These are phyloP conservation scores for Stagonosporopsis chrysanthemi DNA, from an alignment of 2,329 filamentous ascomycete species.

Conservation along the genomic window DNA sequence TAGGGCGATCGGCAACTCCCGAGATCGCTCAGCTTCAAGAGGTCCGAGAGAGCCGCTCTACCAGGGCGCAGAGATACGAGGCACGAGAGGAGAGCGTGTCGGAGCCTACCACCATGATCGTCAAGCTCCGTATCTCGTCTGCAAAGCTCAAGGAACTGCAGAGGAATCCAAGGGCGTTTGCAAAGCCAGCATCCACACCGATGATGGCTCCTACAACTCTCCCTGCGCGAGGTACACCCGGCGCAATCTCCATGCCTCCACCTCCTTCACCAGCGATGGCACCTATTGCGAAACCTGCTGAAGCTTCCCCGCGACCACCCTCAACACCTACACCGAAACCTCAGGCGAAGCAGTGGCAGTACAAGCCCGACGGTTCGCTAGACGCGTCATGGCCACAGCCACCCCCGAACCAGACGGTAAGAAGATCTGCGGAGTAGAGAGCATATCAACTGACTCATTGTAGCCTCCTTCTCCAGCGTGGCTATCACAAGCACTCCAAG, in stretches of 20 bases:
- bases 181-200: constrained; percentile 53
- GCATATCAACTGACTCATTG: constrained; percentile 24
- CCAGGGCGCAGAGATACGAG: constrained; percentile 66
- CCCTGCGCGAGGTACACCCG: constrained; percentile 60
- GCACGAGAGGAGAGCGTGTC: constrained; percentile 79
- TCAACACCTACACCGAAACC: constrained; percentile 49
- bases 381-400: constrained; percentile 68
- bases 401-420: constrained; percentile 69
- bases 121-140: constrained; percentile 77
- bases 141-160: constrained; percentile 74
- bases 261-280: constrained; percentile 57
- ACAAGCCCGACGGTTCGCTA: constrained; percentile 63
- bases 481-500: constrained; percentile 77
- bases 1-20: constrained; percentile 85
- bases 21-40: constrained; percentile 74
- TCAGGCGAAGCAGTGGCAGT: constrained; percentile 44
- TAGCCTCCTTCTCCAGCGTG: constrained; percentile 87
- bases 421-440: constrained; percentile 34
- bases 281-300: constrained; percentile 43
- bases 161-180: constrained; percentile 59
- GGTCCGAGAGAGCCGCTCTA: constrained; percentile 76
- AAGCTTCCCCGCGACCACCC: constrained; percentile 41
- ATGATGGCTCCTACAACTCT: constrained; percentile 56
- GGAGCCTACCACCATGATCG: constrained; percentile 68
- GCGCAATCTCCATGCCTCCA: constrained; percentile 64